Conservation (phyloP, 345 rosid genomes). For the Eutrema yunnanense region DNA sequence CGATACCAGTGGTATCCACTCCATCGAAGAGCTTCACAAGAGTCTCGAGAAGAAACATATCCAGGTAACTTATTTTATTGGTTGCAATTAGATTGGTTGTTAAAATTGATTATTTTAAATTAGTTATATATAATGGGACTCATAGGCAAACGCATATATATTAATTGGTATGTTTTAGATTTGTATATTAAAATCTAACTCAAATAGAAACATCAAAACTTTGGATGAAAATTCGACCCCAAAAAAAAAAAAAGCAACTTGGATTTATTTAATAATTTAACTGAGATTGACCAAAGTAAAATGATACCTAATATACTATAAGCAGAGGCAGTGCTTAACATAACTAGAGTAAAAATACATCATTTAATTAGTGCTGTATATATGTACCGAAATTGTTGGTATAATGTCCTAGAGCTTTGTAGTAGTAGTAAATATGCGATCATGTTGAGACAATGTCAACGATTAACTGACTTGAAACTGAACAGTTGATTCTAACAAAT, state of each 20-base stretch:
- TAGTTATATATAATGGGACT: not conserved
- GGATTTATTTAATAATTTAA: not conserved
- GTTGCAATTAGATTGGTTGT: not conserved
- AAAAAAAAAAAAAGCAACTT: not conserved
- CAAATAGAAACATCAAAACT: not conserved
- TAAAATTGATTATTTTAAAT: not conserved
- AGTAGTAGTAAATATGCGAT: not conserved
- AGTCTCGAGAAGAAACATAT: conserved; percentile 54
- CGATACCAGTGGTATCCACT: conserved; percentile 85
- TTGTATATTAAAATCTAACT: not conserved
- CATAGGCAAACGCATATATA: not conserved
- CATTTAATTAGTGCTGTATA: not conserved
- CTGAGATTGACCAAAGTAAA: not conserved
- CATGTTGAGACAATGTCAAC: not conserved
- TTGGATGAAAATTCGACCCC: too few relatives aligned
- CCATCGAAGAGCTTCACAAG: conserved; percentile 56
- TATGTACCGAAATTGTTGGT: not conserved
- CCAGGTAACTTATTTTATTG: conserved; percentile 33
- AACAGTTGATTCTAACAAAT: conserved; percentile 68
- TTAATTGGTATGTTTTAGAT: not conserved
- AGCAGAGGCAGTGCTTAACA: not conserved
- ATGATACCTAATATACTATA: not conserved
- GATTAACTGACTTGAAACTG: not conserved
- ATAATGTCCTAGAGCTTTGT: not conserved
- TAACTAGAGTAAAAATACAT: not conserved